These are phyloP conservation scores for Amesomyces nigricolor DNA, from an alignment of 2,329 filamentous ascomycete genomes.

Conservation along the genomic window DNA sequence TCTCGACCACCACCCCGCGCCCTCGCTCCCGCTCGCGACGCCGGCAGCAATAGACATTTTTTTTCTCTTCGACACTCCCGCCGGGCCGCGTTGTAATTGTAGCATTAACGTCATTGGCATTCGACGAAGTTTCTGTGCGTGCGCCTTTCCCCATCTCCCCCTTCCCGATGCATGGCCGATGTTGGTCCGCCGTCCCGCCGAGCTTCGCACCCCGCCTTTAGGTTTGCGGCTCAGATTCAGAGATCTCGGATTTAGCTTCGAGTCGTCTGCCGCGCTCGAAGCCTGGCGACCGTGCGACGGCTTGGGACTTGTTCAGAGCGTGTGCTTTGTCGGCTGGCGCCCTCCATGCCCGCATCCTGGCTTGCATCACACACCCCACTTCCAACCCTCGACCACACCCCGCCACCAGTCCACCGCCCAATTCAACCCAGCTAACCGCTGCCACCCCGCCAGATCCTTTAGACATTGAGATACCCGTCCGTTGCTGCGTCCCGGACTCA, in stretches of 20 bases:
- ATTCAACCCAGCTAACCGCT: conserved; percentile 13
- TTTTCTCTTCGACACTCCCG: conserved; percentile 9
- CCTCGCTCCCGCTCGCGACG: not conserved
- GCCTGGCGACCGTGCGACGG: not conserved
- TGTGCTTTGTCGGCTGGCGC: not conserved
- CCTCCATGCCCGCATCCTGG: not conserved
- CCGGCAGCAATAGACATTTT: conserved; percentile 14
- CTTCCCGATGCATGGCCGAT: not conserved
- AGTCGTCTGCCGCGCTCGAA: not conserved
- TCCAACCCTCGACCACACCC: not conserved
- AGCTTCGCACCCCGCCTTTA: conserved; percentile 1
- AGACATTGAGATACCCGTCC: conserved; percentile 27
- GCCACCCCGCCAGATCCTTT: conserved; percentile 18
- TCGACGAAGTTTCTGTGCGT: conserved; percentile 25
- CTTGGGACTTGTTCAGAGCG: not conserved
- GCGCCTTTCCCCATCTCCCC: not conserved
- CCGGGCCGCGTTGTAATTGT: conserved; percentile 23
- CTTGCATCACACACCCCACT: conserved; percentile 10
- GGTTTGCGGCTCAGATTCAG: too few species aligned
- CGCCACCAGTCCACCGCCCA: not conserved
- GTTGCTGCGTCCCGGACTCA: conserved; percentile 10
- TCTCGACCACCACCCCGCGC: not conserved
- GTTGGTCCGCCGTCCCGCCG: conserved; percentile 2
- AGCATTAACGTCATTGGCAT: conserved; percentile 27
- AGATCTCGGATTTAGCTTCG: not conserved